phyloP scores from a whole-genome alignment of 163 green algal genomes.

The Prototheca cutis region DNA sequence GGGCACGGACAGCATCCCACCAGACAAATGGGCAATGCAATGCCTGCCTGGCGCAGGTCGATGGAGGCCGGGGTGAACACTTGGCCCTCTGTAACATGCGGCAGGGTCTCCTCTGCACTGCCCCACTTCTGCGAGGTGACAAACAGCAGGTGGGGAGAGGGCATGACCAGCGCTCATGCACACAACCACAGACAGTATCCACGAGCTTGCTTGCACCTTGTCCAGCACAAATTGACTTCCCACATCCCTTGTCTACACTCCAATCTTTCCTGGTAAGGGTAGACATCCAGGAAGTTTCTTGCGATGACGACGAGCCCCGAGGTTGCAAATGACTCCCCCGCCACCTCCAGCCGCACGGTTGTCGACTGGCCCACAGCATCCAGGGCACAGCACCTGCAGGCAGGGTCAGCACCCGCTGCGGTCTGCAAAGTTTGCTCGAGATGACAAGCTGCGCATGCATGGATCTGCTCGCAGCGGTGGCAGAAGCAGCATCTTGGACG shows the following conservation, averaged over 20 bases:
- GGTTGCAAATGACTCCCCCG: conserved; percentile 62
- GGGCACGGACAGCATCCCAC: too few relatives aligned
- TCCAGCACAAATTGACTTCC: too few relatives aligned
- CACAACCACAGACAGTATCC: background rate
- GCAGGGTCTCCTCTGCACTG: conserved; percentile 48
- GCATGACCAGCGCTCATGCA: too few relatives aligned
- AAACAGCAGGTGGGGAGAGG: too few relatives aligned
- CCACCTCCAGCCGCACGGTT: conserved; percentile 56
- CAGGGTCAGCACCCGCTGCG: too few relatives aligned
- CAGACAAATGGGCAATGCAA: too few relatives aligned
- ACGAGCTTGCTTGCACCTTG: background rate
- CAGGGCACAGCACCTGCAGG: conserved; percentile 48
- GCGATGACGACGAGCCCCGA: conserved; percentile 75
- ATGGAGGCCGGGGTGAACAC: conserved; percentile 69
- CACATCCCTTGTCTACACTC: background rate
- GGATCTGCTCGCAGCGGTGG: too few relatives aligned
- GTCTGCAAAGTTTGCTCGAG: too few relatives aligned
- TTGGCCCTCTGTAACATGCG: conserved; percentile 56
- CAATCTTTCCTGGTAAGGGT: conserved; percentile 52
- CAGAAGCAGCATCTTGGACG: too few relatives aligned
- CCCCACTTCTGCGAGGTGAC: background rate
- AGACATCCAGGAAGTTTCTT: conserved; percentile 92
- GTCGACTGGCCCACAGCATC: conserved; percentile 80
- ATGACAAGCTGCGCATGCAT: too few relatives aligned
- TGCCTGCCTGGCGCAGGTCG: too few relatives aligned